Evolutionary conservation across 305 asterid species (phyloP), one percentile per base, ranked within the genome.

Genomic region (Fraxinus latifolia): DNA sequence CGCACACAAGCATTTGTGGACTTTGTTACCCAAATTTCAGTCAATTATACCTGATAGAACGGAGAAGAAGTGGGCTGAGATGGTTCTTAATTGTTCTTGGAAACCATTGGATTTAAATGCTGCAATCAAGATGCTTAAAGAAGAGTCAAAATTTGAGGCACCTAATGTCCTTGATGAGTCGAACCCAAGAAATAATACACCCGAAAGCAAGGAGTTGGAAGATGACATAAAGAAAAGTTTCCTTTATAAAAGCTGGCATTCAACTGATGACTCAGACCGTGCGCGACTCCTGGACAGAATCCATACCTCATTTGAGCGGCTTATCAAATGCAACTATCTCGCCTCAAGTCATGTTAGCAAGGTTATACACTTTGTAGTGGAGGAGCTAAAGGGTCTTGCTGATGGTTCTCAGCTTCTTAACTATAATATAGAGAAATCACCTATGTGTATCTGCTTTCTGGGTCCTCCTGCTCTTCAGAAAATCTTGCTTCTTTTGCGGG

Each of bases 291-390:
- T 96, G 39, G 95, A 92, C 77, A 93, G 83, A 88, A 96, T 96
- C 84, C 90, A 87, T 80, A 76, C 84, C 80, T 72, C 85, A 87
- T 93, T 96, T 74, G 88, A 89, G 91, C 79, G 87, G 27, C 97
- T 96, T 78, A 88, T 93, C 77, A 88, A 82, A 82, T 83, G 89
- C 86, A 96, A 92, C 77, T 96, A 77, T 82, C 92, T 96, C 9
- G 93, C 97, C 12, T 81, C 98, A 32, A 91, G 96, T 87, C 99
- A 94, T 84, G 91, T 96, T 80, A 87, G 90, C 88, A 94, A 92
- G 90, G 94, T 96, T 88, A 90, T 94, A 82, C 94, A 91, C 81
- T 96, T 92, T 87, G 93, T 96, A 5, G 88, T 91, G 85, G 98
- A 96, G 87, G 93, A 93, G 88, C 87, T 96, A 79, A 98, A 93